phyloP scores from a whole-genome alignment of 192 early-diverging fungal genomes.

The Linnemannia zychae region DNA sequence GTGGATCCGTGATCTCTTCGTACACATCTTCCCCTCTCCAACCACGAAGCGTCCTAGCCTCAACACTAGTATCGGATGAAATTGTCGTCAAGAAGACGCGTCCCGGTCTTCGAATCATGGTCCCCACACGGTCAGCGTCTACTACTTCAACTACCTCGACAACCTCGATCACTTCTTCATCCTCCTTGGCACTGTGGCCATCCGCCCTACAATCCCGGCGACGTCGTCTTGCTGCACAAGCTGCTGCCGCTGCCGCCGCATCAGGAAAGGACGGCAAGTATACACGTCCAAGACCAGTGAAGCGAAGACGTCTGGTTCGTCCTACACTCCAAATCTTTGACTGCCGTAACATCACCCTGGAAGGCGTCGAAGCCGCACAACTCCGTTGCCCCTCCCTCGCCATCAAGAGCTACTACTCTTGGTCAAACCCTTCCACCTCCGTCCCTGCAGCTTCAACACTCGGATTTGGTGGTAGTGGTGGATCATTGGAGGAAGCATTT shows the following conservation, averaged over 20 bases:
- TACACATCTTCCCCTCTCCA: slow-evolving; percentile 49
- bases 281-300: not conserved
- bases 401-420: slow-evolving; percentile 66
- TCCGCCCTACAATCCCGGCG: slow-evolving; percentile 16
- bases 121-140: slow-evolving; percentile 23
- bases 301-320: slow-evolving; percentile 15
- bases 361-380: slow-evolving; percentile 58
- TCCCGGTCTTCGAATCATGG: slow-evolving; percentile 34
- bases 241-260: not conserved
- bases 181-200: slow-evolving; percentile 32
- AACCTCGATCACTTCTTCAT: slow-evolving; percentile 19
- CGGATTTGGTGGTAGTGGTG: slow-evolving; percentile 20
- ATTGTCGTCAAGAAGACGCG: slow-evolving; percentile 51
- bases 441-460: slow-evolving; percentile 5
- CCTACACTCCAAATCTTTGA: slow-evolving; percentile 62
- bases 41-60: slow-evolving; percentile 43
- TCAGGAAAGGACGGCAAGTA: not conserved
- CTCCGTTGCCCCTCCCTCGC: slow-evolving; percentile 50
- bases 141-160: slow-evolving; percentile 11
- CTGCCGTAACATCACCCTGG: slow-evolving; percentile 63
- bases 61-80: slow-evolving; percentile 41
- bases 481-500: not conserved
- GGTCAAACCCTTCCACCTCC: slow-evolving; percentile 38
- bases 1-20: slow-evolving; percentile 21
- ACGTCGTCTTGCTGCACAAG: not conserved